Evolutionary conservation across 805 yeast genomes (phyloP).

Genomic region (Candida sonorensis): DNA sequence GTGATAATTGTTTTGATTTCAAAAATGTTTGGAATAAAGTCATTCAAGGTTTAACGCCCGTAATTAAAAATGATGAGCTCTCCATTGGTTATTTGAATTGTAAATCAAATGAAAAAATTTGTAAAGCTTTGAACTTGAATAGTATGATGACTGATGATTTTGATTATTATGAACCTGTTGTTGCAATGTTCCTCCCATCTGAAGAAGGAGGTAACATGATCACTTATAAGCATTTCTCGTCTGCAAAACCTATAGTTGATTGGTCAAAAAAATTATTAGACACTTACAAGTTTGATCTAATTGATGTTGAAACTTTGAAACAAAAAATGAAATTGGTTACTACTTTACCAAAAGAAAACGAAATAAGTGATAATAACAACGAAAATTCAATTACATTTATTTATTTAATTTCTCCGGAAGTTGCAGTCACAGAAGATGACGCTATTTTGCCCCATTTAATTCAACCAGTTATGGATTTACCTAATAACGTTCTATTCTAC

Average conservation of each 20-base stretch:
- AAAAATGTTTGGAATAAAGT: slow-evolving; percentile 53
- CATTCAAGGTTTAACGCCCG: slow-evolving; percentile 36
- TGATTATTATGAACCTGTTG: slow-evolving; percentile 14
- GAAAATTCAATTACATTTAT: slow-evolving; percentile 46
- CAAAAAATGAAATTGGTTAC: slow-evolving; percentile 15
- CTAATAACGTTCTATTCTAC: slow-evolving; percentile 46
- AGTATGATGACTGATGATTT: slow-evolving; percentile 20
- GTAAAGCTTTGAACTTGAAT: slow-evolving; percentile 43
- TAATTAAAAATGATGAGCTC: slow-evolving; percentile 9
- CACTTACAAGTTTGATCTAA: slow-evolving; percentile 35
- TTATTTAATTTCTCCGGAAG: slow-evolving; percentile 44
- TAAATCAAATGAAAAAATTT: slow-evolving; percentile 38
- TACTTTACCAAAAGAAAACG: slow-evolving; percentile 8
- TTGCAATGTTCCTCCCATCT: slow-evolving; percentile 44
- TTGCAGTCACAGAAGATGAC: slow-evolving; percentile 54
- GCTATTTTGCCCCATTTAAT: slow-evolving; percentile 52
- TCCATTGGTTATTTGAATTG: slow-evolving; percentile 54
- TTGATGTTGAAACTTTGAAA: slow-evolving; percentile 16
- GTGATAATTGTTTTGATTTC: slow-evolving; percentile 45
- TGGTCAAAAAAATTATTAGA: slow-evolving; percentile 44
- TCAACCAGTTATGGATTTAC: slow-evolving; percentile 53
- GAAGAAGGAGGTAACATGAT: slow-evolving; percentile 41
- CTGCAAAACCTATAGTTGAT: slow-evolving; percentile 27
- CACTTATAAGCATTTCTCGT: slow-evolving; percentile 27
- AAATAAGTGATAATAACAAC: slow-evolving; percentile 21